Evolutionary conservation across 1,284 basidiomycete genomes (phyloP).

Genomic region (Cryptococcus amylolentus): DNA sequence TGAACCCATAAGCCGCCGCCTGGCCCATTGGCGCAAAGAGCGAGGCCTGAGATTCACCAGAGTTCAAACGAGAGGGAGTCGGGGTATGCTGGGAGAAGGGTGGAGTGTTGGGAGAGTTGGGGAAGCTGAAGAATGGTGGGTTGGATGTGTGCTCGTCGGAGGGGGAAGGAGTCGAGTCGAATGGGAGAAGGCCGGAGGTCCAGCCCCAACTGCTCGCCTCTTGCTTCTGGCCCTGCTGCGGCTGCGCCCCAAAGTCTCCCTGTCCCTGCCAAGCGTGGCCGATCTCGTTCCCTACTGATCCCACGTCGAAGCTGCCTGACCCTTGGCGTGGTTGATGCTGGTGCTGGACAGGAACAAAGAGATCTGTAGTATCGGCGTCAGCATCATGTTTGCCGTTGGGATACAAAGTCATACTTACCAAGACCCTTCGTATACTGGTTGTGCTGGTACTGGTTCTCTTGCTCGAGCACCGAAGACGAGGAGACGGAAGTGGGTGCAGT

Average conservation of each 20-base stretch:
- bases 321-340: neutral
- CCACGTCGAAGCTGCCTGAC: neutral
- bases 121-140: neutral
- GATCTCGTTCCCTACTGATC: neutral
- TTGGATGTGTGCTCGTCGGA: too few species aligned
- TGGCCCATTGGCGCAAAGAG: too few species aligned
- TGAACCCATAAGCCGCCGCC: too few species aligned
- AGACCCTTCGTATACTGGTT: neutral
- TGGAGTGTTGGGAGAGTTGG: neutral
- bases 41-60: too few species aligned
- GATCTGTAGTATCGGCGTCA: neutral
- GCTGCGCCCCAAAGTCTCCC: neutral
- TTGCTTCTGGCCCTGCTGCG: neutral
- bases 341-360: neutral
- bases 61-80: too few species aligned
- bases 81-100: neutral
- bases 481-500: neutral
- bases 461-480: neutral
- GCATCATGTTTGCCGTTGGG: neutral
- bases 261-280: neutral
- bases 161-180: neutral
- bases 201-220: neutral
- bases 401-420: neutral
- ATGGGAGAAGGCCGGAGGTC: neutral
- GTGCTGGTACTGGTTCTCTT: too few species aligned